phyloP scores from a whole-genome alignment of 1,284 basidiomycete species.

The Porodaedalea pini region DNA sequence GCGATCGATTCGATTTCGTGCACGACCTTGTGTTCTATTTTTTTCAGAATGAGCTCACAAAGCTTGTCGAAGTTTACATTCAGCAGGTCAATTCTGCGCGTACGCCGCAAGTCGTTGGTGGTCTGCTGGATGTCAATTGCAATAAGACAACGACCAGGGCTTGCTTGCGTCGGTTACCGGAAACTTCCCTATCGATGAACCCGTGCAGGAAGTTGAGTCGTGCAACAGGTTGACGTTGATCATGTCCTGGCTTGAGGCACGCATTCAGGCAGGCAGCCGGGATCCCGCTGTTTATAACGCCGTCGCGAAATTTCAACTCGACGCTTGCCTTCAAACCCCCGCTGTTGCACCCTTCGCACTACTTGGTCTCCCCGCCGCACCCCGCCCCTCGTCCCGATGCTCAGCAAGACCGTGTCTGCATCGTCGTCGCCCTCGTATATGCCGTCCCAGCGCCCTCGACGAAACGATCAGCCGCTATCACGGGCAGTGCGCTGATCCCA shows the following conservation, averaged over 20 bases:
- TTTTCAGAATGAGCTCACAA: slow-evolving; percentile 95
- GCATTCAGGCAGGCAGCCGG: slow-evolving; percentile 89
- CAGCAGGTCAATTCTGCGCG: slow-evolving; percentile 97
- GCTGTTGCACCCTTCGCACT: not conserved
- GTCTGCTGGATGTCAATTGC: slow-evolving; percentile 96
- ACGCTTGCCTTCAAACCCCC: not conserved
- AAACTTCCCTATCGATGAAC: slow-evolving; percentile 96
- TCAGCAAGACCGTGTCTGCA: too few relatives aligned
- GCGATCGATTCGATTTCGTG: slow-evolving; percentile 99
- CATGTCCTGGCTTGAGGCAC: slow-evolving; percentile 93
- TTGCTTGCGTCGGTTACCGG: slow-evolving; percentile 92
- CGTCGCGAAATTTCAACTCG: slow-evolving; percentile 97
- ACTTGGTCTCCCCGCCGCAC: not conserved
- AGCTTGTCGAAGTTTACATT: slow-evolving; percentile 99
- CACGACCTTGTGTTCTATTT: slow-evolving; percentile 98
- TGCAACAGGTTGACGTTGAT: slow-evolving; percentile 96
- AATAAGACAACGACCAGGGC: slow-evolving; percentile 93
- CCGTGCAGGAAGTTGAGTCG: slow-evolving; percentile 96
- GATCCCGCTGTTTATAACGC: slow-evolving; percentile 95
- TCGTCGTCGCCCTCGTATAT: not conserved
- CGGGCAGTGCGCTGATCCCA: slow-evolving; percentile 19
- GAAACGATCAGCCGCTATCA: slow-evolving; percentile 13
- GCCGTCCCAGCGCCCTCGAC: slow-evolving; percentile 16
- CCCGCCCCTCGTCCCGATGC: not conserved
- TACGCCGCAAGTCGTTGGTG: slow-evolving; percentile 98